Percentiles rank a stretch among this genome's conserved stretches.
These are phyloP conservation scores for Cercospora janseana DNA, from an alignment of 2,329 filamentous ascomycete species.

Conservation along the genomic window DNA sequence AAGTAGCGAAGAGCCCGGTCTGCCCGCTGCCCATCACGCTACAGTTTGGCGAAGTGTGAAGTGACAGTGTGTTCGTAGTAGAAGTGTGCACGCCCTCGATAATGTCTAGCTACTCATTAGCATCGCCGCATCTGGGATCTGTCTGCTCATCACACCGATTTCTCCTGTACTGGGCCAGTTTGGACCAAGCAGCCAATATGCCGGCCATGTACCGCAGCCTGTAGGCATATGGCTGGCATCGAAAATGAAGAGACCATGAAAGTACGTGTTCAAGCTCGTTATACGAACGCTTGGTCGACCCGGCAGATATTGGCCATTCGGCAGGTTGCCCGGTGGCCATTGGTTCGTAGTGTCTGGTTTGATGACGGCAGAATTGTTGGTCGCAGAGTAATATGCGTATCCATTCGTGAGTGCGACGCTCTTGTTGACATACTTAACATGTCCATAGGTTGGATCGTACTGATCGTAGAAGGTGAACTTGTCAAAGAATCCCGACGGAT, in stretches of 20 bases:
- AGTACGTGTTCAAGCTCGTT: conserved; percentile 40
- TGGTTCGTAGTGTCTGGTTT: conserved; percentile 42
- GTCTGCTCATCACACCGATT: conserved; percentile 28
- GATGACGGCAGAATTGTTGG: conserved; percentile 32
- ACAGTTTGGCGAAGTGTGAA: conserved; percentile 37
- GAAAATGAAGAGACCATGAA: conserved; percentile 41
- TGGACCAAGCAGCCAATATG: conserved; percentile 50
- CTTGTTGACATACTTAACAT: conserved; percentile 45
- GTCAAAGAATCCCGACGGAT: conserved; percentile 35
- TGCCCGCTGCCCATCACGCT: conserved; percentile 35
- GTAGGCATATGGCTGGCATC: conserved; percentile 41
- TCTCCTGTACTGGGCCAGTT: conserved; percentile 40
- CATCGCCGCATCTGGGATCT: neutral
- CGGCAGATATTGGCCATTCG: conserved; percentile 1
- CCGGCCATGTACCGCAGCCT: conserved; percentile 44
- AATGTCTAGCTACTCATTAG: conserved; percentile 36
- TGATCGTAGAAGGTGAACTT: conserved; percentile 39
- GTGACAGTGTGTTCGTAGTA: conserved; percentile 31
- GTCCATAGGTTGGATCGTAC: conserved; percentile 36
- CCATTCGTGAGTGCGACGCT: conserved; percentile 38
- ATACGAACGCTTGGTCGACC: conserved; percentile 39
- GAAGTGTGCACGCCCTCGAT: conserved; percentile 39
- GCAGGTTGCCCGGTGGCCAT: conserved; percentile 41
- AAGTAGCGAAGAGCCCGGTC: conserved; percentile 30
- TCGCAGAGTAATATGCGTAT: conserved; percentile 27